Evolutionary conservation across 2,329 filamentous ascomycete genomes (phyloP), one percentile per base, ranked within the genome.

Genomic region (Cercospora zeina): DNA sequence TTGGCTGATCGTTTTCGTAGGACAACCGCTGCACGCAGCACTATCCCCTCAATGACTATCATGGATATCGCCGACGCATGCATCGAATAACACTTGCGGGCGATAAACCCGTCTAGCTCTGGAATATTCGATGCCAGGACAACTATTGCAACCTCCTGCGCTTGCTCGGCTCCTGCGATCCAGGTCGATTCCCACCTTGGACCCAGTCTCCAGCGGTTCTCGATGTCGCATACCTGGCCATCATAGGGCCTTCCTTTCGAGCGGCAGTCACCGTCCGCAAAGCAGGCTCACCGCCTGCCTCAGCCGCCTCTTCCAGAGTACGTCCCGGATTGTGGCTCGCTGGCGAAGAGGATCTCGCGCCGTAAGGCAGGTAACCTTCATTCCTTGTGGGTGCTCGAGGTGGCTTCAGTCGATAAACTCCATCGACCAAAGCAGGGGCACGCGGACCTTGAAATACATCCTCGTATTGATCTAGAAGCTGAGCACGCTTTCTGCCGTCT

Each of bases 11-110:
- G 0, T n/a, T 31, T 24, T 16, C 24, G 9, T 30, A 57, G 54
- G 65, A 67, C 33, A 67, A 67, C 49, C 61, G 65, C 37, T 63
- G 59, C n/a, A 62, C 61, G 11, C 59, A 62, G 56, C 65, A 67
- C 33, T 64, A 67, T 53, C 65, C 65, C 4, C 42, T 67, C 45
- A 67, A 67, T 31, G 63, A 63, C 56, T 65, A 61, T 45, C 57
- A 59, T 51, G 58, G 61, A 33, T 58, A 63, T 51, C 30, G 58
- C 24, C 54, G 64, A 49, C 39, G 57, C 21, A 65, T 65, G 63
- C 61, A 63, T 57, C 57, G 62, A 14, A 59, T 64, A 14, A 64
- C 62, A 9, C 33, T 64, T 24, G 62, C 62, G 10, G 62, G 62
- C 5, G 62, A 64, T n/a, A 58, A 50, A 6, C 62, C 62, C 6